Evolutionary conservation across 129 eudicot species (phyloP).

Genomic region (Flaveria robusta): DNA sequence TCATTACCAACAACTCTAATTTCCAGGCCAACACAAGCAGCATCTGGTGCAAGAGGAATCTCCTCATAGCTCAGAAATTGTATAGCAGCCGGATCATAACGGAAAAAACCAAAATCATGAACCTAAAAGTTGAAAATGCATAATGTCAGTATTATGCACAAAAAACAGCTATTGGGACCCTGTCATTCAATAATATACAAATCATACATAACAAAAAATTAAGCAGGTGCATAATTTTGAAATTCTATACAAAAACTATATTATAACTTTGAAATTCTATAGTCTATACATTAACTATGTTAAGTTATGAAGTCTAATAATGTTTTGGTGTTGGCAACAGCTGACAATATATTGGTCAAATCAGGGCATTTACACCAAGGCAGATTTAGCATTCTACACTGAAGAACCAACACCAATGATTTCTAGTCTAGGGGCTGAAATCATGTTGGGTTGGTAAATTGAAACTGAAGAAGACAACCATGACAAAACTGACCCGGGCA

Average conservation of each 20-base stretch:
- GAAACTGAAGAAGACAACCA: too few species aligned
- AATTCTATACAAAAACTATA: background rate
- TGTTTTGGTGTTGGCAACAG: background rate
- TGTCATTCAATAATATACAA: background rate
- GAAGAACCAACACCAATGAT: too few species aligned
- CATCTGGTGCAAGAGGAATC: conserved; percentile 98
- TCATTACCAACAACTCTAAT: conserved; percentile 98
- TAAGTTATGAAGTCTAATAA: background rate
- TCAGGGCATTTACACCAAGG: background rate
- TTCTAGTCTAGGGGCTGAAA: too few species aligned
- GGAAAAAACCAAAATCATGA: conserved; percentile 98
- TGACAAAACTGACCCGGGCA: too few species aligned
- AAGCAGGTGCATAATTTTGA: conserved; percentile 3
- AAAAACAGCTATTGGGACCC: background rate
- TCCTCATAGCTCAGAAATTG: conserved; percentile 91
- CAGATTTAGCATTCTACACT: background rate
- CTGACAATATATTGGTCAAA: background rate
- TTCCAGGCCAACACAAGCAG: conserved; percentile 95
- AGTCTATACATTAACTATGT: background rate
- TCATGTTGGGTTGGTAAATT: too few species aligned
- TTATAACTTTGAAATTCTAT: background rate
- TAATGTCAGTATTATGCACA: conserved; percentile 20
- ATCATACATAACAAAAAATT: background rate
- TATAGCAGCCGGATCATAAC: conserved; percentile 84
- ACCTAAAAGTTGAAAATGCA: conserved; percentile 50